Conservation (phyloP, 2,329 filamentous ascomycete genomes). For the Venturia oleaginea region DNA sequence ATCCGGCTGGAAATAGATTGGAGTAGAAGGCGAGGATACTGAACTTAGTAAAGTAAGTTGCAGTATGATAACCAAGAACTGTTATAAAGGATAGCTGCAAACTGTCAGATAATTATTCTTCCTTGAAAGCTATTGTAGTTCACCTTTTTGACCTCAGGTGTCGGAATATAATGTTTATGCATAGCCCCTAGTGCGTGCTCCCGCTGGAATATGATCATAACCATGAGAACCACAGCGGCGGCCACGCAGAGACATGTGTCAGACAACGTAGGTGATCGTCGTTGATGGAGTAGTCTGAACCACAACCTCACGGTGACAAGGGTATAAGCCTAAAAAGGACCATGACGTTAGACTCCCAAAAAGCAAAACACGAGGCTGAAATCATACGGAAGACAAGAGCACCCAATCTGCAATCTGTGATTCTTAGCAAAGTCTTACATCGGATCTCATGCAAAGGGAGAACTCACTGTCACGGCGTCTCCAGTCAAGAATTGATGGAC, state of each 20-base stretch:
- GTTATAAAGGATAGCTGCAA: background rate
- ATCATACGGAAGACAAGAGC: background rate
- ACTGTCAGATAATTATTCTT: no score
- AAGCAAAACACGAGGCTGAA: background rate
- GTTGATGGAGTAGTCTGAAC: conserved; percentile 12
- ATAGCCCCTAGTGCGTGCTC: conserved; percentile 11
- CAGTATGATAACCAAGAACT: conserved; percentile 8
- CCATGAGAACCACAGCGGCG: background rate
- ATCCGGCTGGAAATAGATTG: conserved; percentile 7
- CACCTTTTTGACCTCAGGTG: conserved; percentile 7
- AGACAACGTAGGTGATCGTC: conserved; percentile 4
- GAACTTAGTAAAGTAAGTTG: conserved; percentile 12
- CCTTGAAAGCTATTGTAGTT: background rate
- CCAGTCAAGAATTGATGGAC: conserved; percentile 4
- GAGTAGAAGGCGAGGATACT: conserved; percentile 13
- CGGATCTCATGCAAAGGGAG: background rate
- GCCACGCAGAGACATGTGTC: conserved; percentile 12
- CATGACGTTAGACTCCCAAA: background rate
- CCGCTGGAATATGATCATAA: conserved; percentile 4
- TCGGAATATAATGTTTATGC: background rate
- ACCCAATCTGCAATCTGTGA: conserved; percentile 9
- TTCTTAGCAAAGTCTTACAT: background rate
- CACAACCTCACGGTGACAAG: conserved; percentile 12
- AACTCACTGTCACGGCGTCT: conserved; percentile 4
- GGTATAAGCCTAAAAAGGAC: conserved; percentile 8